Percentiles rank a stretch among this genome's conserved stretches.
phyloP scores from a whole-genome alignment of 108 stramenopile species.

The Cylindrotheca closterium region DNA sequence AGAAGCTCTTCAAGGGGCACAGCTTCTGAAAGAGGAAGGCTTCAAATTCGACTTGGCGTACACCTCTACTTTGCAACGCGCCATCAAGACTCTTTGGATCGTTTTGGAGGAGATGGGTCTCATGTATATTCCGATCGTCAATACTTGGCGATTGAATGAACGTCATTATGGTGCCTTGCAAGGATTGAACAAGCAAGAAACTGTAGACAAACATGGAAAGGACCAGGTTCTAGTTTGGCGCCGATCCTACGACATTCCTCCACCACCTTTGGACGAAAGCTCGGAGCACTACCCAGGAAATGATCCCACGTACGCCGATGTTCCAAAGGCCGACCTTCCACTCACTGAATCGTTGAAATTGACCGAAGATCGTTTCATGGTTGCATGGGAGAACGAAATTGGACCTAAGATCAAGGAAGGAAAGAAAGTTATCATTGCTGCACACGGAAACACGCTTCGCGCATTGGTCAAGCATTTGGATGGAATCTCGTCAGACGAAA shows the following conservation, averaged over 20 bases:
- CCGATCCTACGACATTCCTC: conserved; percentile 94
- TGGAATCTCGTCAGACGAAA: conserved; percentile 90
- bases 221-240: conserved; percentile 96
- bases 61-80: conserved; percentile 95
- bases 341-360: conserved; percentile 86
- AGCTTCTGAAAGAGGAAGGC: conserved; percentile 71
- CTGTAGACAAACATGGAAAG: conserved; percentile 94
- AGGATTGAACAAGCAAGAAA: conserved; percentile 97
- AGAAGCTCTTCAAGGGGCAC: conserved; percentile 87
- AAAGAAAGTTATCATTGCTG: conserved; percentile 95
- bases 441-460: conserved; percentile 98
- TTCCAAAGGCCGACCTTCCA: conserved; percentile 69
- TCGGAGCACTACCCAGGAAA: conserved; percentile 86
- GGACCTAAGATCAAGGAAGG: conserved; percentile 89
- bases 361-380: conserved; percentile 93
- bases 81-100: conserved; percentile 89
- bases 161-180: conserved; percentile 90
- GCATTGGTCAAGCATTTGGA: conserved; percentile 98
- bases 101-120: conserved; percentile 85
- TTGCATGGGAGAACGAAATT: conserved; percentile 88
- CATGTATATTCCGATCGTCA: conserved; percentile 92
- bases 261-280: conserved; percentile 76
- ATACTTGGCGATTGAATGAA: conserved; percentile 90
- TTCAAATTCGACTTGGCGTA: conserved; percentile 89
- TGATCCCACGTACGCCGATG: conserved; percentile 83